Percentiles rank a stretch among this genome's conserved stretches.
Conservation (phyloP, 495 filamentous ascomycete species). For the Sordaria brevicollis region DNA sequence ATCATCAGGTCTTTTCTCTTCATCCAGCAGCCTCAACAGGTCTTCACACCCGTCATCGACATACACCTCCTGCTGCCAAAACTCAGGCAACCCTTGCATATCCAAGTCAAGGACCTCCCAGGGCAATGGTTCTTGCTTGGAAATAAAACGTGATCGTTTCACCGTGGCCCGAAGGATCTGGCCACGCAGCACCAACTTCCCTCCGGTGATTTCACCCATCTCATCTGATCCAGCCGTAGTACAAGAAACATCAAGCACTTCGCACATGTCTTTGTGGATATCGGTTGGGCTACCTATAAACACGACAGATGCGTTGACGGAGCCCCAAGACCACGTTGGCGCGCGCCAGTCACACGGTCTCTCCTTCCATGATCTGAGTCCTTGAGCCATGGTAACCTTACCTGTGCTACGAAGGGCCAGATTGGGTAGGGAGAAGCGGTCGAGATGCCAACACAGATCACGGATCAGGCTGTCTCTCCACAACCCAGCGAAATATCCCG, state of each 20-base stretch:
- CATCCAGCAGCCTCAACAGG: neutral
- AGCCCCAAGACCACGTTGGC: slow-evolving; percentile 17
- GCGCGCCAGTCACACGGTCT: slow-evolving; percentile 8
- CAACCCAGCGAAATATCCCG: slow-evolving; percentile 6
- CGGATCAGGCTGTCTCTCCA: slow-evolving; percentile 3
- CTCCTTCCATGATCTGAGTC: neutral
- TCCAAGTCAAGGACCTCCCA: neutral
- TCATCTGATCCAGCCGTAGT: neutral
- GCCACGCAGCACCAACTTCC: neutral
- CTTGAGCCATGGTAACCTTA: neutral
- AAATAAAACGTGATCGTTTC: neutral
- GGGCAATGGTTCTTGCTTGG: neutral
- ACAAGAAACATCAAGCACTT: slow-evolving; percentile 2
- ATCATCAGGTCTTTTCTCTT: neutral
- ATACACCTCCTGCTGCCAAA: neutral
- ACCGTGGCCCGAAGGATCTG: neutral
- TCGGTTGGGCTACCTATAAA: neutral
- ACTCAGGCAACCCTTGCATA: neutral
- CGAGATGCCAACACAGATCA: slow-evolving; percentile 6
- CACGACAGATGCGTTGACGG: neutral
- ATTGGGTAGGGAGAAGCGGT: too few species aligned
- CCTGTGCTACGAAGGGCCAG: too few species aligned
- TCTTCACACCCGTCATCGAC: neutral
- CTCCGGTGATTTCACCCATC: slow-evolving; percentile 5
- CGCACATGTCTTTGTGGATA: neutral